Evolutionary conservation across 1,139 yeast species (phyloP).

Genomic region (Magnusiomyces tetraspermus): DNA sequence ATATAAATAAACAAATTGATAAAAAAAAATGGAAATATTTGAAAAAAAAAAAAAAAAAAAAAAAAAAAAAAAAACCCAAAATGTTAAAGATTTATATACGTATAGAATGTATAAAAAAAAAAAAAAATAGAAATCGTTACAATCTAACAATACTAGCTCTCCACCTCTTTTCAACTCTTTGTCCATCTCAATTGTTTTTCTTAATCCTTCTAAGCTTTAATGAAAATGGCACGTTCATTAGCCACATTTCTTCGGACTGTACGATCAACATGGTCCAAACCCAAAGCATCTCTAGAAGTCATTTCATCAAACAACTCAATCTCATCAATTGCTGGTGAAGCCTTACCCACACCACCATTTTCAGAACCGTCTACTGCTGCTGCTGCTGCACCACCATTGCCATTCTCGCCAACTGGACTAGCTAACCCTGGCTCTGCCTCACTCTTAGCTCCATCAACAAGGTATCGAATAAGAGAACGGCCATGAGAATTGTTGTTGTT

Average conservation of each 20-base stretch:
- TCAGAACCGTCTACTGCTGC: not conserved
- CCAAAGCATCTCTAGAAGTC: slow-evolving; percentile 46
- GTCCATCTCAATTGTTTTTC: not conserved
- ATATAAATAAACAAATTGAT: too few relatives aligned
- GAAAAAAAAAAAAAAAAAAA: too few relatives aligned
- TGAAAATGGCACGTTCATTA: slow-evolving; percentile 53
- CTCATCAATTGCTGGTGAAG: slow-evolving; percentile 16
- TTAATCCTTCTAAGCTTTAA: slow-evolving; percentile 27
- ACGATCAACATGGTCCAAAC: slow-evolving; percentile 82
- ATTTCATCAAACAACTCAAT: slow-evolving; percentile 49
- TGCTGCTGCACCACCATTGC: not conserved
- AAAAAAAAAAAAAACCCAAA: too few relatives aligned
- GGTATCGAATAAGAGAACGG: slow-evolving; percentile 34
- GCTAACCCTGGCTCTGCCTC: slow-evolving; percentile 8
- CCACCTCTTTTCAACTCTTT: not conserved
- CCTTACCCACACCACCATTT: not conserved
- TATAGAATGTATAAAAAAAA: too few relatives aligned
- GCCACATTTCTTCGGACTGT: slow-evolving; percentile 29
- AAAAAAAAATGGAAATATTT: too few relatives aligned
- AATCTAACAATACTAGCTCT: too few relatives aligned
- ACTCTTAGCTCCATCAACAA: slow-evolving; percentile 38
- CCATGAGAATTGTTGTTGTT: slow-evolving; percentile 1
- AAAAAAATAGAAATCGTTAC: too few relatives aligned
- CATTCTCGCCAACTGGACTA: not conserved
- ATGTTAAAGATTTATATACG: too few relatives aligned